phyloP scores from a whole-genome alignment of 2,329 filamentous ascomycete genomes.

The Decorospora gaudefroyi region DNA sequence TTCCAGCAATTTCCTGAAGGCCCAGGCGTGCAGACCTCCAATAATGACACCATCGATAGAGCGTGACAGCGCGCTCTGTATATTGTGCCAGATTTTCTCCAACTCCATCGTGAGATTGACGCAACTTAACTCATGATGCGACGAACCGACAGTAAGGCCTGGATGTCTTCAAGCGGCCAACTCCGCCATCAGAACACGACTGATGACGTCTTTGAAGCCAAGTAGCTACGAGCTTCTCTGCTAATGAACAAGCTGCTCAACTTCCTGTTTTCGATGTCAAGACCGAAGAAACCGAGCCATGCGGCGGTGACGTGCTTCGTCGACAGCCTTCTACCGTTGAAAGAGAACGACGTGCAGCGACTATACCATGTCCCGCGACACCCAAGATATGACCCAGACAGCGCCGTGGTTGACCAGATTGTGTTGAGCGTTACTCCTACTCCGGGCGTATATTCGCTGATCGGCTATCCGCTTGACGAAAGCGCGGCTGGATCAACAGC shows the following conservation, averaged over 20 bases:
- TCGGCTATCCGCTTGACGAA: constrained; percentile 24
- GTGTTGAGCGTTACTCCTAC: constrained; percentile 42
- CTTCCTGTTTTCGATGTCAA: constrained; percentile 22
- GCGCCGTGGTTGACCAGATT: constrained; percentile 35
- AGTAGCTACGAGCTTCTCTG: constrained; percentile 11
- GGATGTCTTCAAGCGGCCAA: neutral
- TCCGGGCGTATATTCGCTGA: constrained; percentile 35
- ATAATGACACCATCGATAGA: no score
- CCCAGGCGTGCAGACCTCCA: no score
- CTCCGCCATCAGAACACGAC: no score
- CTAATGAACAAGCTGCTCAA: constrained; percentile 12
- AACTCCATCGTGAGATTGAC: no score
- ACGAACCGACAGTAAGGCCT: neutral
- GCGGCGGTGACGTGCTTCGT: constrained; percentile 35
- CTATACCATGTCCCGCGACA: constrained; percentile 43
- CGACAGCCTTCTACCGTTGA: constrained; percentile 36
- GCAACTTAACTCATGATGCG: neutral
- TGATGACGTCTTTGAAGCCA: constrained; percentile 30
- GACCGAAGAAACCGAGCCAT: constrained; percentile 32
- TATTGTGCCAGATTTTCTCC: no score
- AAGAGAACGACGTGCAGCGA: constrained; percentile 41
- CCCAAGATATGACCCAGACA: constrained; percentile 35
- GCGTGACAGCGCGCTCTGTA: no score
- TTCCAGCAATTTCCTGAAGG: no score
- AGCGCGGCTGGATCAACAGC: constrained; percentile 2